Conservation (phyloP, 306 rosid genomes). For the Cicer arietinum region DNA sequence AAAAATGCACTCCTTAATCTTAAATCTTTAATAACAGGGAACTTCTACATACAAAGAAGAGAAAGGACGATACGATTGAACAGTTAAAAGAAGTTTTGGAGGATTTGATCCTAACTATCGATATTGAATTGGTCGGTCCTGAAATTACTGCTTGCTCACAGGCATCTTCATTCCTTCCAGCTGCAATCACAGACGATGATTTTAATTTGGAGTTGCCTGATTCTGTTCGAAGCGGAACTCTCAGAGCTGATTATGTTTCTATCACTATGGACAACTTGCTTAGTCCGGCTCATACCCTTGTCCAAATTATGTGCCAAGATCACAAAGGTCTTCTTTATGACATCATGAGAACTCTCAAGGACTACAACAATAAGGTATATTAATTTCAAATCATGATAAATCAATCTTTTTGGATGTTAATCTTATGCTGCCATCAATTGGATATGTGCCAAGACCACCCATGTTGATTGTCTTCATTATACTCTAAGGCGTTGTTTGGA, state of each 20-base stretch:
- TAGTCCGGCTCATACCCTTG: constrained; percentile 94
- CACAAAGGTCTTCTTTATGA: constrained; percentile 97
- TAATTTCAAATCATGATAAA: constrained; percentile 8
- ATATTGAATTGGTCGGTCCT: constrained; percentile 73
- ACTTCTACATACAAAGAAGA: constrained; percentile 74
- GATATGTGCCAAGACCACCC: too few relatives aligned
- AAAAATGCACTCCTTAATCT: constrained; percentile 33
- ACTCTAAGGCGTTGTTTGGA: too few relatives aligned
- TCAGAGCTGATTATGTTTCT: constrained; percentile 60
- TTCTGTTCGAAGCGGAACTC: constrained; percentile 50
- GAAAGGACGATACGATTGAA: constrained; percentile 68
- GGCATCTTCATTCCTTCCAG: constrained; percentile 75
- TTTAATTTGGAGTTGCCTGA: constrained; percentile 55
- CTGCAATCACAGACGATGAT: constrained; percentile 65
- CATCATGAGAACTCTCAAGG: constrained; percentile 97
- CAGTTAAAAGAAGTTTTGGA: constrained; percentile 54
- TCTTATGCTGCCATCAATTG: constrained; percentile 24
- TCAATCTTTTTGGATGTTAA: constrained; percentile 6
- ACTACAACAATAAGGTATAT: constrained; percentile 80
- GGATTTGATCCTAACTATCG: constrained; percentile 65
- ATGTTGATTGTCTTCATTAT: too few relatives aligned
- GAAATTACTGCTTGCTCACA: constrained; percentile 68
- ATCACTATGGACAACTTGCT: constrained; percentile 76
- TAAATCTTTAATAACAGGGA: constrained; percentile 63
- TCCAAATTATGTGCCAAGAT: constrained; percentile 85